phyloP scores from a whole-genome alignment of 2,329 filamentous ascomycete genomes.

The Ascochyta lentis region DNA sequence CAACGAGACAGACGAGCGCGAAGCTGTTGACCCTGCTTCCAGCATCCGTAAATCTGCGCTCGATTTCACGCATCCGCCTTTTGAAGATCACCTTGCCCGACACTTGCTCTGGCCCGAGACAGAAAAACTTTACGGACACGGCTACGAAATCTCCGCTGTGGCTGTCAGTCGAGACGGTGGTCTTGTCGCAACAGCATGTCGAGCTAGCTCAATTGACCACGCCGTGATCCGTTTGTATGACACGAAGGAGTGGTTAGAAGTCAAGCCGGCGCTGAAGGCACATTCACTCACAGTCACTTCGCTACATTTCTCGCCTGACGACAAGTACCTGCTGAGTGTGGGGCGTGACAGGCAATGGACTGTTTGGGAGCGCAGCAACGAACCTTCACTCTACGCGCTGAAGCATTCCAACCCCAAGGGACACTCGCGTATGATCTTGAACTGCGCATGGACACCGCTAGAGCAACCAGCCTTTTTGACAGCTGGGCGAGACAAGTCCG shows the following conservation, averaged over 20 bases:
- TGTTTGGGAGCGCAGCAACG: constrained; percentile 68
- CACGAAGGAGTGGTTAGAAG: constrained; percentile 84
- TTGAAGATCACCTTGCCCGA: constrained; percentile 87
- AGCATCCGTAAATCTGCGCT: constrained; percentile 67
- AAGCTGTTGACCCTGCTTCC: constrained; percentile 63
- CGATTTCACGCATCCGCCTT: constrained; percentile 74
- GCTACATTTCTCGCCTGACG: constrained; percentile 78
- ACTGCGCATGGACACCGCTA: constrained; percentile 74
- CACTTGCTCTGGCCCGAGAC: constrained; percentile 94
- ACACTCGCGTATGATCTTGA: constrained; percentile 90
- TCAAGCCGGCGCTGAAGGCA: constrained; percentile 80
- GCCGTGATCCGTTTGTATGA: constrained; percentile 93
- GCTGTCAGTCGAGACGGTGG: constrained; percentile 76
- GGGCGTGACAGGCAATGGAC: constrained; percentile 92
- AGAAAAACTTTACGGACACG: constrained; percentile 97
- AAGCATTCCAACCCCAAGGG: constrained; percentile 77
- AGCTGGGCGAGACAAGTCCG: constrained; percentile 85
- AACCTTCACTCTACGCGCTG: constrained; percentile 60
- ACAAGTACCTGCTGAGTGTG: constrained; percentile 80
- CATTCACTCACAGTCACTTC: constrained; percentile 87
- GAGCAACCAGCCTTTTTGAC: constrained; percentile 73
- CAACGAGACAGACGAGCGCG: constrained; percentile 59
- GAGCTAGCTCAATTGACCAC: constrained; percentile 89
- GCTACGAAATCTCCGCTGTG: constrained; percentile 92
- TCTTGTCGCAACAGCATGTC: constrained; percentile 89